Percentiles rank a stretch among this genome's conserved stretches.
Conservation (phyloP, 805 yeast species). For the Kurtzmaniella cleridarum region DNA sequence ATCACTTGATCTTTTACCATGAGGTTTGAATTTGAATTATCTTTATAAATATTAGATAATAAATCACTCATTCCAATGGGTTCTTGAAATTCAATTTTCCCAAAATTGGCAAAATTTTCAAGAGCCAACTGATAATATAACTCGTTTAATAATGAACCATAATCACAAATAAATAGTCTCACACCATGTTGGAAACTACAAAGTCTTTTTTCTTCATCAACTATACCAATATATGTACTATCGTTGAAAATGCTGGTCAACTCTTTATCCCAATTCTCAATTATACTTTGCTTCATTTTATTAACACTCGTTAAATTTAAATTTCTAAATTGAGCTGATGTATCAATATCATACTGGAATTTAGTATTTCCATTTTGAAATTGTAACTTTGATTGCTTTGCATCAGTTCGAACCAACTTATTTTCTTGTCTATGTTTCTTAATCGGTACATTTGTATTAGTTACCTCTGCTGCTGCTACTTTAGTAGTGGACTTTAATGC, state of each 20-base stretch:
- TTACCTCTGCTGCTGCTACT: neutral
- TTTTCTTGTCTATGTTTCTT: slow-evolving; percentile 50
- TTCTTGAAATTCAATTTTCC: slow-evolving; percentile 30
- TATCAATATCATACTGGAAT: neutral
- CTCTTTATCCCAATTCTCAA: slow-evolving; percentile 39
- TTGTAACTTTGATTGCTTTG: slow-evolving; percentile 44
- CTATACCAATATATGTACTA: slow-evolving; percentile 74
- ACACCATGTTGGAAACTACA: slow-evolving; percentile 85
- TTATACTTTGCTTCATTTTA: slow-evolving; percentile 49
- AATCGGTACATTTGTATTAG: slow-evolving; percentile 5
- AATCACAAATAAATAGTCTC: slow-evolving; percentile 72
- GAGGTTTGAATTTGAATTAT: slow-evolving; percentile 8
- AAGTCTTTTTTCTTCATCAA: slow-evolving; percentile 63
- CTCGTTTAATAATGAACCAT: slow-evolving; percentile 60
- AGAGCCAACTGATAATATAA: slow-evolving; percentile 79
- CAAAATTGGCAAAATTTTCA: slow-evolving; percentile 77
- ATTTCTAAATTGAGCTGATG: slow-evolving; percentile 1
- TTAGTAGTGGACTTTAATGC: neutral
- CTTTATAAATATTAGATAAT: slow-evolving; percentile 30
- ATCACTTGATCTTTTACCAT: slow-evolving; percentile 10
- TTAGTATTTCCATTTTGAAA: slow-evolving; percentile 3
- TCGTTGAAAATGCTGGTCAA: slow-evolving; percentile 66
- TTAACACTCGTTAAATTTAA: slow-evolving; percentile 56
- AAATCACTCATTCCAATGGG: slow-evolving; percentile 25
- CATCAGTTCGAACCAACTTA: slow-evolving; percentile 67